Base-by-base conservation (phyloP, 768 basidiomycete genomes). In the Boletellus emodensis region DNA sequence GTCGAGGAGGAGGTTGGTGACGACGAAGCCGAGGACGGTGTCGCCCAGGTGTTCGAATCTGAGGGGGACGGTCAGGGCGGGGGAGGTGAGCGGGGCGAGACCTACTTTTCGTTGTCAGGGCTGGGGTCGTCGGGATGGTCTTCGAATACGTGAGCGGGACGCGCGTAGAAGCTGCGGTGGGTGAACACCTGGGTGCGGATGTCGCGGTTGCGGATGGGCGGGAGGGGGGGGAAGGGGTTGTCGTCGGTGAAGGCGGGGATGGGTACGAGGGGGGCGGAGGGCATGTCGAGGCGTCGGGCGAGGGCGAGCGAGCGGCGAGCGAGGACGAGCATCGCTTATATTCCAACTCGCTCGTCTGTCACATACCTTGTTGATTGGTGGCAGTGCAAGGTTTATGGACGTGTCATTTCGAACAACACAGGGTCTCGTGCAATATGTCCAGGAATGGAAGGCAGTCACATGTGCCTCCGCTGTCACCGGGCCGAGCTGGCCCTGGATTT, bases 21-120 rank as follows among this genome's bases (percentile, higher is more conserved):
- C 82, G 26, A 81, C 70, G 18, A 90, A 66, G 20, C 80, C 79
- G 1, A 91, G 74, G 32, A 91, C 87, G 5, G 81, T 72, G 63
- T 91, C 89, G 0, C 89, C 89, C 3, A 90, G 68, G 66, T 89
- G 85, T 62, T 91, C 89, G 45, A 79, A 78, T 61, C 88, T 90
- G 61, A 3, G 18, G 11, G 9, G 20, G 0, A 3, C 30, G 13
- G 24, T 24, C 24, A 24, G 3, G 24, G 13, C 56, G 15, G 51
- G 3, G 1, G n/a, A 11, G 4, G 10, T 5, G 24, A 46, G 32
- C 17, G 14, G 10, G n/a, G 13, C 34, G 20, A 26, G 6, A 64
- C 74, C 58, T 48, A 88, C 89, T 80, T 85, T 71, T 91, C 89
- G 54, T 91, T 90, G 62, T 91, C 89, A 6, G 87, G 88, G 44